These are phyloP conservation scores for Huntiella savannae DNA, from an alignment of 2,329 filamentous ascomycete genomes.

Conservation along the genomic window DNA sequence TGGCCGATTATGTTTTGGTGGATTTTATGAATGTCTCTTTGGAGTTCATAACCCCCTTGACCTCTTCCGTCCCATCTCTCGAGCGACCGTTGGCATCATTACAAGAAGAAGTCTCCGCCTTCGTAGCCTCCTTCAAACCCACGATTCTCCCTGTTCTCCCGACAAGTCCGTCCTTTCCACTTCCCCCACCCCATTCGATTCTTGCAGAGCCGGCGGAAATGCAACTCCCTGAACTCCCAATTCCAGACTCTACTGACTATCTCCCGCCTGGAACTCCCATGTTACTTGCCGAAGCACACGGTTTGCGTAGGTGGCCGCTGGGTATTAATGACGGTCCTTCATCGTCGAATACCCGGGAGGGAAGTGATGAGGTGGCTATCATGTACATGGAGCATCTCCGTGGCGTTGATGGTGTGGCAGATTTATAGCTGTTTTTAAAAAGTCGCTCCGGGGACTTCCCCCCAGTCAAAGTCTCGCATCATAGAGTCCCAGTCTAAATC, in stretches of 20 bases:
- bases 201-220: too few species aligned
- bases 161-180: too few species aligned
- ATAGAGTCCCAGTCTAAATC: conserved; percentile 31
- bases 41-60: conserved; percentile 19
- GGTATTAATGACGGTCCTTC: not conserved
- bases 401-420: not conserved
- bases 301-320: conserved; percentile 3
- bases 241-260: conserved; percentile 3
- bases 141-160: too few species aligned
- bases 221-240: too few species aligned
- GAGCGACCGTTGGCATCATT: not conserved
- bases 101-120: too few species aligned
- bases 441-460: conserved; percentile 2
- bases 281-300: conserved; percentile 12
- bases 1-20: not conserved
- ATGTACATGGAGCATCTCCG: not conserved
- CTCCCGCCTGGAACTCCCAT: conserved; percentile 12
- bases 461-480: conserved; percentile 32
- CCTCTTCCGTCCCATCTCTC: not conserved
- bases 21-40: conserved; percentile 12
- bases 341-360: not conserved
- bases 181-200: too few species aligned
- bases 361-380: not conserved
- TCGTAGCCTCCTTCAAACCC: too few species aligned
- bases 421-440: conserved; percentile 4